These are phyloP conservation scores for Penicillium canescens DNA, from an alignment of 495 filamentous ascomycete genomes.

Conservation along the genomic window DNA sequence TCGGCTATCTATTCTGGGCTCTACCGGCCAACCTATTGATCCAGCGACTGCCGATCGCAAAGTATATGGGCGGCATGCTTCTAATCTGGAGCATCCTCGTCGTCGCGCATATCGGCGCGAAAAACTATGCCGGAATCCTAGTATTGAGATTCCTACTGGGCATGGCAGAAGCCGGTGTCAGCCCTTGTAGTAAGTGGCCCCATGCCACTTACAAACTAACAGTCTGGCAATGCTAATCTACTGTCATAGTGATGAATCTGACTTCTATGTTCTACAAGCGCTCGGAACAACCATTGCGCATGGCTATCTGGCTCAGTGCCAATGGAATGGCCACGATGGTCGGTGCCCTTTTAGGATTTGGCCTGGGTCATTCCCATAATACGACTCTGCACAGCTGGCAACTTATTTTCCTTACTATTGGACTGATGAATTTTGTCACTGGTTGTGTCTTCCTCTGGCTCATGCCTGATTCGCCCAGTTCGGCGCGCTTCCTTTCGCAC, in stretches of 20 bases:
- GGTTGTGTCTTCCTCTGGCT: constrained; percentile 39
- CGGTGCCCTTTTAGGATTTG: constrained; percentile 55
- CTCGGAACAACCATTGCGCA: constrained; percentile 61
- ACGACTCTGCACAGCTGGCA: constrained; percentile 51
- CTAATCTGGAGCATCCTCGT: constrained; percentile 58
- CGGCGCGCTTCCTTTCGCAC: constrained; percentile 42
- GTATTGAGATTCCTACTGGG: constrained; percentile 63
- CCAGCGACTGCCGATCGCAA: constrained; percentile 55
- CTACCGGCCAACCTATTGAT: constrained; percentile 55
- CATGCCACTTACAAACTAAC: neutral
- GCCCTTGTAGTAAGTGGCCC: constrained; percentile 37
- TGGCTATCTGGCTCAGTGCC: constrained; percentile 65
- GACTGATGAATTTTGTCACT: constrained; percentile 47
- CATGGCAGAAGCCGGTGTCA: constrained; percentile 63
- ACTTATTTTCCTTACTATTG: constrained; percentile 56
- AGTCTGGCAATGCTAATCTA: neutral
- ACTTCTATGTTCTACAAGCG: constrained; percentile 71
- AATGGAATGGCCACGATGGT: constrained; percentile 58
- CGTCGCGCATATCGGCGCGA: constrained; percentile 56
- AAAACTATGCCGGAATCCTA: constrained; percentile 57
- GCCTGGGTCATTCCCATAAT: constrained; percentile 49
- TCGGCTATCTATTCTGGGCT: constrained; percentile 52
- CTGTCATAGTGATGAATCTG: constrained; percentile 45
- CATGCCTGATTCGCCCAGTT: constrained; percentile 45
- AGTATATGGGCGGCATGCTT: constrained; percentile 60